Percentiles rank a stretch among this genome's conserved stretches.
Conservation (phyloP, 208 protist species). For the Leishmania amazonensis region DNA sequence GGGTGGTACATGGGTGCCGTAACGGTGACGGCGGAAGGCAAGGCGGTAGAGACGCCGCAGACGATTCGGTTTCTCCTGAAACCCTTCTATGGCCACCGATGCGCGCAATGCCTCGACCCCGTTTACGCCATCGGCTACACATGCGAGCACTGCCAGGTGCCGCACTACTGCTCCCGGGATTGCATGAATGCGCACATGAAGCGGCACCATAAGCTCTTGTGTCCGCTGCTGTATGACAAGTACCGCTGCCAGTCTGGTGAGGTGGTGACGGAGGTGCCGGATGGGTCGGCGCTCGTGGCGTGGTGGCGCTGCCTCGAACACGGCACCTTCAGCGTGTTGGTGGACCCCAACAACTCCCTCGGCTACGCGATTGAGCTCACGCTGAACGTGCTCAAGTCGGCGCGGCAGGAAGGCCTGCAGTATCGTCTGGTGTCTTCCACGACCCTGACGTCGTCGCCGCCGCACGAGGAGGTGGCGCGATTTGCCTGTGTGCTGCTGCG, state of each 20-base stretch:
- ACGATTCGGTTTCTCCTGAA: slow-evolving; percentile 77
- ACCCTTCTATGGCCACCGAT: slow-evolving; percentile 69
- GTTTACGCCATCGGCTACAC: slow-evolving; percentile 83
- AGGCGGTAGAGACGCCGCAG: slow-evolving; percentile 41
- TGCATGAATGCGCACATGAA: slow-evolving; percentile 79
- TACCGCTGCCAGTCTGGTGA: slow-evolving; percentile 70
- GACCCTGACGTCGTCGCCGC: slow-evolving; percentile 34
- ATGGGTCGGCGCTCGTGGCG: slow-evolving; percentile 67
- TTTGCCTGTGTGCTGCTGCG: slow-evolving; percentile 77
- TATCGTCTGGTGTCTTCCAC: slow-evolving; percentile 65
- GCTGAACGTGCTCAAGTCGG: slow-evolving; percentile 66
- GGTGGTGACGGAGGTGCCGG: slow-evolving; percentile 65
- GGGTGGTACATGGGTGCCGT: slow-evolving; percentile 84
- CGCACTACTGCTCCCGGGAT: slow-evolving; percentile 80
- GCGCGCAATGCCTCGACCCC: slow-evolving; percentile 85
- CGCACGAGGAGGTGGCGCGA: slow-evolving; percentile 66
- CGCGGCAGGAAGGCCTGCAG: slow-evolving; percentile 67
- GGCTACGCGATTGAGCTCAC: slow-evolving; percentile 74
- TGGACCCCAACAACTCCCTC: slow-evolving; percentile 71
- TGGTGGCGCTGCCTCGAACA: slow-evolving; percentile 84
- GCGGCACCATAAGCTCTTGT: slow-evolving; percentile 72
- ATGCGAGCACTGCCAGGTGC: slow-evolving; percentile 76
- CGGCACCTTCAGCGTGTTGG: slow-evolving; percentile 69
- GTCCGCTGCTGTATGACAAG: slow-evolving; percentile 52
- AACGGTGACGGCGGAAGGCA: slow-evolving; percentile 37